These are phyloP conservation scores for Talaromyces sp. DNA, from an alignment of 2,329 filamentous ascomycete species.

Conservation along the genomic window DNA sequence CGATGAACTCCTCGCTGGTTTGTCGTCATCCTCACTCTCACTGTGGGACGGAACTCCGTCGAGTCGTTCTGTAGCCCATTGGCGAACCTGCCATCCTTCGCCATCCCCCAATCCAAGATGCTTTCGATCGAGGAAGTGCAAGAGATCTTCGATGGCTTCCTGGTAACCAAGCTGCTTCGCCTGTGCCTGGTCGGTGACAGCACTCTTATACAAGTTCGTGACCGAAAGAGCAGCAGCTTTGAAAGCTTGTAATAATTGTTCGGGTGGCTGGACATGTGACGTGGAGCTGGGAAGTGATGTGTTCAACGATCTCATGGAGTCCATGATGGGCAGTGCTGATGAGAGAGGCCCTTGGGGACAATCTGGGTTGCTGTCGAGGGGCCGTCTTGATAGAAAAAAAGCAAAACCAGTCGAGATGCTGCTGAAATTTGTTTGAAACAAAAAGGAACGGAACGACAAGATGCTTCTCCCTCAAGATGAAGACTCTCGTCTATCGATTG, in stretches of 20 bases:
- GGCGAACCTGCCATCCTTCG: conserved; percentile 63
- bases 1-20: conserved; percentile 33
- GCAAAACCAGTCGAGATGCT: background rate
- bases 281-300: conserved; percentile 55
- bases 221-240: conserved; percentile 88
- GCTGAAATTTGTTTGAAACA: no score
- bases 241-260: conserved; percentile 75
- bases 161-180: conserved; percentile 81
- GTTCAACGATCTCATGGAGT: conserved; percentile 60
- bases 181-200: conserved; percentile 69
- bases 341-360: background rate
- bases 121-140: conserved; percentile 78
- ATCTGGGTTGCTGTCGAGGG: conserved; percentile 6
- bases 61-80: conserved; percentile 52
- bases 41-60: conserved; percentile 36
- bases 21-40: conserved; percentile 45
- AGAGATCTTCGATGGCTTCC: conserved; percentile 83
- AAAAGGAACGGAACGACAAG: background rate
- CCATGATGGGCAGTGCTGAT: conserved; percentile 42
- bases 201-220: conserved; percentile 93
- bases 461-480: background rate
- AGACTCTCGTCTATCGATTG: background rate
- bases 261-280: conserved; percentile 44
- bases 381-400: background rate
- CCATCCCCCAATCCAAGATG: conserved; percentile 73